Base-by-base conservation (phyloP, 2,329 filamentous ascomycete species). In the Xylariaceae sp. region DNA sequence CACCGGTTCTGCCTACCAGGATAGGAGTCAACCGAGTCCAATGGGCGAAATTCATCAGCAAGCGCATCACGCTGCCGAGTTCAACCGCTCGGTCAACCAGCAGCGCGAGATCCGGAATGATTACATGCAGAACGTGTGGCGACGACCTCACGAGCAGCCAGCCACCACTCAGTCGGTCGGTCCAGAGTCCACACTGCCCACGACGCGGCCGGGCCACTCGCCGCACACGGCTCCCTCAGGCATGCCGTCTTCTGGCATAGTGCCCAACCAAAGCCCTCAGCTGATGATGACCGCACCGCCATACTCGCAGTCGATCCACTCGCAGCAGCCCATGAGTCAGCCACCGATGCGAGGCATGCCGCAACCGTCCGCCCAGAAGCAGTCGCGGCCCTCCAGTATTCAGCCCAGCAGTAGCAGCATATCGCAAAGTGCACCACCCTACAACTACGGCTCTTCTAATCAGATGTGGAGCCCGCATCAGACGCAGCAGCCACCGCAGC, bases 51-150 rank as follows among this genome's bases (percentile, higher is more conserved):
- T 96, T 34, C 70, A 92, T 44, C 82, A 83, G 29, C 88, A 95
- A 58, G 86, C 88, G 18, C 78, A 86, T 32, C 86, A 94, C 43
- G 83, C 90, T 13, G 86, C 87, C 37, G 90, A 96, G 47, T 94
- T 83, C 64, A 96, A 90, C 64, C 87, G 92, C 50, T 74, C 75
- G 29, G 69, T 96, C 32, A 87, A 83, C 51, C 75, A 83, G 47
- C 83, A 89, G 57, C 81, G 90, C 38, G 77, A 78, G 24, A 80
- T 83, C 60, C 83, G 92, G 38, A 75, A 71, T 38, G 80, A 89
- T 38, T 93, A 87, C 46, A 68, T 94, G 44, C 80, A 90, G 35
- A 79, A 77, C 35, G 74, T 88, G 44, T 96, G 89, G 83, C 76
- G 82, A 44, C 75, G 83, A 40, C 81, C 84, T 9, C 88, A 93